These are phyloP conservation scores for Suillus ampliporus DNA, from an alignment of 768 basidiomycete species.

Conservation along the genomic window DNA sequence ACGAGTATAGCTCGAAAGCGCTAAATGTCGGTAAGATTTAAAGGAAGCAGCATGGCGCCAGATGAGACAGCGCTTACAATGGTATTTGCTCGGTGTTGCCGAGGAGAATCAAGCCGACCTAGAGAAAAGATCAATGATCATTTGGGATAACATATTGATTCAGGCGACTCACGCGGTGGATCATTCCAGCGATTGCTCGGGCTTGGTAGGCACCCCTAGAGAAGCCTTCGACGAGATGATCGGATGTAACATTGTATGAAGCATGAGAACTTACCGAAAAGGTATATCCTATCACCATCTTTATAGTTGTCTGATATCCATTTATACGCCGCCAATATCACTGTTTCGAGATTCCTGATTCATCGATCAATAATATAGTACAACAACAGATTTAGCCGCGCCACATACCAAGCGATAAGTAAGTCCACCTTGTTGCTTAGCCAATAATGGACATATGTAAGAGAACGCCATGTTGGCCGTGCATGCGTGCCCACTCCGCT, in stretches of 20 bases:
- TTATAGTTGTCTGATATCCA: constrained; percentile 41
- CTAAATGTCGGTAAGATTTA: constrained; percentile 17
- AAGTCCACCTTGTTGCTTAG: constrained; percentile 33
- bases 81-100: constrained; percentile 43
- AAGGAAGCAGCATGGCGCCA: neutral
- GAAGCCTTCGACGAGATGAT: constrained; percentile 37
- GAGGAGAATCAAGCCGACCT: constrained; percentile 41
- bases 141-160: constrained; percentile 7
- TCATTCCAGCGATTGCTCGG: constrained; percentile 43
- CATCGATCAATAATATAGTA: neutral
- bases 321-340: constrained; percentile 34
- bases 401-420: constrained; percentile 36
- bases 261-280: constrained; percentile 39
- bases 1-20: constrained; percentile 36
- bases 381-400: neutral
- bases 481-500: constrained; percentile 41
- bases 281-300: constrained; percentile 38
- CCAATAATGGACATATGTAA: constrained; percentile 27
- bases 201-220: constrained; percentile 50
- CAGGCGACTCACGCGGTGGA: constrained; percentile 32
- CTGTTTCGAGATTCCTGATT: constrained; percentile 37
- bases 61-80: constrained; percentile 30
- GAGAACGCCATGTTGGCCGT: constrained; percentile 15
- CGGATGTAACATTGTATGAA: neutral
- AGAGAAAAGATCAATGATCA: neutral